These are phyloP conservation scores for Coffea canephora DNA, from an alignment of 257 asterid species.

Conservation along the genomic window DNA sequence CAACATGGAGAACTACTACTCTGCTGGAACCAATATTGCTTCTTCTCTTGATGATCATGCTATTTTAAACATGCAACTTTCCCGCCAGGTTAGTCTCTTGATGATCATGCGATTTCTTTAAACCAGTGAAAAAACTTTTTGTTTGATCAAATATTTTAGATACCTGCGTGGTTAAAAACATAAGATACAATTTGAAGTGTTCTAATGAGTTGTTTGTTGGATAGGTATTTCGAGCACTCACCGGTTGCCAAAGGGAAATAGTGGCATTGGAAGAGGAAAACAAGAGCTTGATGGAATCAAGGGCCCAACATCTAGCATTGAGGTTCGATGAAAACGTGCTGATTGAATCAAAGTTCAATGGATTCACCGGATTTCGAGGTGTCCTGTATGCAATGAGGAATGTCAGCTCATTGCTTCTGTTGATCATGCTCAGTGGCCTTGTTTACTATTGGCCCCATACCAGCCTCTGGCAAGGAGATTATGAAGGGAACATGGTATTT, in stretches of 20 bases:
- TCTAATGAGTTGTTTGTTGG: background rate
- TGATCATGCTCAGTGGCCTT: slow-evolving; percentile 59
- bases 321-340: slow-evolving; percentile 45
- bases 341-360: slow-evolving; percentile 56
- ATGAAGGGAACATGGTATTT: slow-evolving; percentile 33
- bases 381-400: slow-evolving; percentile 67
- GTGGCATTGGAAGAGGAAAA: slow-evolving; percentile 59
- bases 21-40: slow-evolving; percentile 39
- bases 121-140: background rate
- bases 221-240: slow-evolving; percentile 64
- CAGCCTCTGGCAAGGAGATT: slow-evolving; percentile 38
- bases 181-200: background rate
- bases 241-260: slow-evolving; percentile 60
- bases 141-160: too few species aligned
- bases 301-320: slow-evolving; percentile 44
- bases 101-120: slow-evolving; percentile 31
- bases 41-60: slow-evolving; percentile 43
- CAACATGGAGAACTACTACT: slow-evolving; percentile 51
- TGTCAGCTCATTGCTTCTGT: slow-evolving; percentile 61
- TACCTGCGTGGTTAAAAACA: too few species aligned
- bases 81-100: slow-evolving; percentile 71
- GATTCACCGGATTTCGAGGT: slow-evolving; percentile 69
- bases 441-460: slow-evolving; percentile 68
- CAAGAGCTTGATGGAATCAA: slow-evolving; percentile 53
- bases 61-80: slow-evolving; percentile 46